Evolutionary conservation across 768 basidiomycete species (phyloP).

Genomic region (Megacollybia marginata): DNA sequence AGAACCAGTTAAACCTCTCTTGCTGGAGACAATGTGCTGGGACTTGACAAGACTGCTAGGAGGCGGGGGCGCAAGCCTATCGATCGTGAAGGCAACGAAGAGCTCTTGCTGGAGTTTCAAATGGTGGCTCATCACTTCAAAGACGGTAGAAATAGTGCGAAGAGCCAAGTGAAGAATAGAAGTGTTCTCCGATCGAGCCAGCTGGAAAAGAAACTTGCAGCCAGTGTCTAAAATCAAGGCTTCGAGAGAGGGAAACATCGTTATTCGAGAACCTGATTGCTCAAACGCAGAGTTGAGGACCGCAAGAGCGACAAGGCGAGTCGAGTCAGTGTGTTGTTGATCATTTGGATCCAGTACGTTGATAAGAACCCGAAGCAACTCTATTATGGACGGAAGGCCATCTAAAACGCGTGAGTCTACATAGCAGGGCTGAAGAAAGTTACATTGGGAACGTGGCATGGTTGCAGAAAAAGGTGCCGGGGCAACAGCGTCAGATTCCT

Average conservation of each 20-base stretch:
- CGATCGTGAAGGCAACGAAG: slow-evolving; percentile 90
- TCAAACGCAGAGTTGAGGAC: slow-evolving; percentile 87
- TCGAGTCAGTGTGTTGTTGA: slow-evolving; percentile 93
- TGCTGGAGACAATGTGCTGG: slow-evolving; percentile 16
- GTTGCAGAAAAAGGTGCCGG: slow-evolving; percentile 18
- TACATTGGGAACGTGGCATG: slow-evolving; percentile 34
- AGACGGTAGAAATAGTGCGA: slow-evolving; percentile 80
- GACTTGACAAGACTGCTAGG: slow-evolving; percentile 18
- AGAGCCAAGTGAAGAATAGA: slow-evolving; percentile 74
- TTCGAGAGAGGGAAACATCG: slow-evolving; percentile 70
- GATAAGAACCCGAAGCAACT: slow-evolving; percentile 88
- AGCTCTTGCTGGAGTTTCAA: slow-evolving; percentile 94
- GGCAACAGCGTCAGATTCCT: slow-evolving; percentile 11
- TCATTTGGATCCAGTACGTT: slow-evolving; percentile 94
- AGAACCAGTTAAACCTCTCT: slow-evolving; percentile 31
- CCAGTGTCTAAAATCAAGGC: slow-evolving; percentile 79
- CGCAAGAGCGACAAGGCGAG: slow-evolving; percentile 79
- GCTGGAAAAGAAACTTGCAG: slow-evolving; percentile 95
- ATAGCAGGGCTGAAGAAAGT: neutral
- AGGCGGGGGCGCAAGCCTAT: slow-evolving; percentile 67
- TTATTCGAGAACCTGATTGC: slow-evolving; percentile 68
- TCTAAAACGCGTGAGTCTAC: slow-evolving; percentile 32
- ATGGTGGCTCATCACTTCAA: slow-evolving; percentile 78
- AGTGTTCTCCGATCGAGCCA: slow-evolving; percentile 85
- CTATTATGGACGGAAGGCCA: slow-evolving; percentile 87